phyloP scores from a whole-genome alignment of 805 yeast genomes.

The Wickerhamiella shivajii region DNA sequence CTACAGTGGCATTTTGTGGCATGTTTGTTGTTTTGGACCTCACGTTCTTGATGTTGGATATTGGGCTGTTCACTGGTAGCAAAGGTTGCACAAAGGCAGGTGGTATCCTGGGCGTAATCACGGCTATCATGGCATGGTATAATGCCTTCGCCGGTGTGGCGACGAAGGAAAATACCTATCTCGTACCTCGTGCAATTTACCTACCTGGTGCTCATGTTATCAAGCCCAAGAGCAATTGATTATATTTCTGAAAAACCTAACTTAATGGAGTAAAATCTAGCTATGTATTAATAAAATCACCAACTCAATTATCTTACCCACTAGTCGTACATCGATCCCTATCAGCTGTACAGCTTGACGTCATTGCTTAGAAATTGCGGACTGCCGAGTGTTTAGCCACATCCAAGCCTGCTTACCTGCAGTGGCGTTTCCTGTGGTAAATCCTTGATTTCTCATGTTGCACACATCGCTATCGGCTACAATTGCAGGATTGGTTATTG shows the following conservation, averaged over 20 bases:
- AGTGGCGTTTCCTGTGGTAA: too few relatives aligned
- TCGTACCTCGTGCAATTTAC: conserved; percentile 35
- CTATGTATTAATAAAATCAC: too few relatives aligned
- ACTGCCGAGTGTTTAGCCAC: too few relatives aligned
- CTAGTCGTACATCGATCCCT: too few relatives aligned
- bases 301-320: too few relatives aligned
- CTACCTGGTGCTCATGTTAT: too few relatives aligned
- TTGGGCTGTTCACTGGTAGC: conserved; percentile 27
- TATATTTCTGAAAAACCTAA: not conserved
- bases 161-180: conserved; percentile 42
- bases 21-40: conserved; percentile 39
- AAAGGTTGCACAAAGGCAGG: conserved; percentile 37
- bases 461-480: conserved; percentile 55
- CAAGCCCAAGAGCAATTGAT: not conserved
- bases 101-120: conserved; percentile 45
- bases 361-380: too few relatives aligned
- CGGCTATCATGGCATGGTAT: conserved; percentile 48
- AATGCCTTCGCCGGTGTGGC: conserved; percentile 53
- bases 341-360: too few relatives aligned
- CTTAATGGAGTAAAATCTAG: too few relatives aligned
- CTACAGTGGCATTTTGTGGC: conserved; percentile 48
- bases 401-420: too few relatives aligned
- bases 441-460: conserved; percentile 1
- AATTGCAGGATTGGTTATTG: conserved; percentile 65
- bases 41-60: conserved; percentile 41